Base-by-base conservation (phyloP, 192 early-diverging fungal species). In the Backusella psychrophila region DNA sequence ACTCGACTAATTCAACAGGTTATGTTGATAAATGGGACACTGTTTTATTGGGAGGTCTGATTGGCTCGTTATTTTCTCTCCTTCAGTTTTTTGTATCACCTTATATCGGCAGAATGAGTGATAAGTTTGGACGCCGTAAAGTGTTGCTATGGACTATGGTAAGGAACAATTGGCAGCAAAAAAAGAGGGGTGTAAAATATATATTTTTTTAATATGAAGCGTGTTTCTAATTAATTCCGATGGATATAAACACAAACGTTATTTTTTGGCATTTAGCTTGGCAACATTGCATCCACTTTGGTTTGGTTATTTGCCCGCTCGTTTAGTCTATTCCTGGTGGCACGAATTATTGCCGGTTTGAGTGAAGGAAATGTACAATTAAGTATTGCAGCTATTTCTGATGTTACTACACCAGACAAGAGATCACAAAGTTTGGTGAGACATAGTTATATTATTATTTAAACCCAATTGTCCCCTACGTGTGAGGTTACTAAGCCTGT, bases 281-380 rank as follows among this genome's bases (percentile, higher is more conserved):
- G 98, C 33, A 99, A 99, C 82, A 86, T 94, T 19, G 36, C 92
- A 8, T 97, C 96, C 41, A 96, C 95, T 71, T 77, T 91, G 14
- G 76, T 98, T n/a, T 99, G 98, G 98, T 85, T 96, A 38, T 95
- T 96, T 76, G 90, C 95, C 0, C 80, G 86, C 44, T 88, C 93
- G 15, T 99, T 99, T 75, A 85, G 89, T 49, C 78, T 87, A 35
- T 99, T 99, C 80, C 87, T 99, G 34, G 77, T 90, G 6, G 93
- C 96, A 6, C 85, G 98, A 11, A 82, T 97, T 49, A 88, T 99
- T 52, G 98, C 93, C 4, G 98, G 98, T 12, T 85, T 99, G 71
- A 96, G 94, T 67, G 98, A 99, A 79, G 98, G 98, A 53, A 99
- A 99, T 77, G 96, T 99, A 17, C 98, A 99, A 84, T 89, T 99